Evolutionary conservation across 208 protist genomes (phyloP).

Genomic region (Trypanosoma rangeli): DNA sequence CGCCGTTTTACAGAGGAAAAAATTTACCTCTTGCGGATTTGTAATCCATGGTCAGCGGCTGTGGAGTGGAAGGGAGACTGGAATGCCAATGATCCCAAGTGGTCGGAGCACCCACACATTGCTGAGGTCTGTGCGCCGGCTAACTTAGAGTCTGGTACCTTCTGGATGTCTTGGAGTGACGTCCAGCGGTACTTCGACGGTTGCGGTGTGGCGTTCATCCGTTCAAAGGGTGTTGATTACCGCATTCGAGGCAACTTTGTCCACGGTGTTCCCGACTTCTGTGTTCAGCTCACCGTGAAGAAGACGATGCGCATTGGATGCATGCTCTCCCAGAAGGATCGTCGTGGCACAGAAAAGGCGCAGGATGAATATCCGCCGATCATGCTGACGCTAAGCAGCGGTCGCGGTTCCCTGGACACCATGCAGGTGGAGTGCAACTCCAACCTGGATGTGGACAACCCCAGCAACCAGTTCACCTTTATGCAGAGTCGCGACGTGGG

Average conservation of each 20-base stretch:
- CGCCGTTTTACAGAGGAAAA: slow-evolving; percentile 9
- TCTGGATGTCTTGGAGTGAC: slow-evolving; percentile 70
- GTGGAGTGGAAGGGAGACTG: slow-evolving; percentile 37
- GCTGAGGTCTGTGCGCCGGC: slow-evolving; percentile 12
- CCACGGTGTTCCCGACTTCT: slow-evolving; percentile 38
- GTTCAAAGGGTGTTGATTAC: slow-evolving; percentile 41
- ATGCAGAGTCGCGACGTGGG: slow-evolving; percentile 40
- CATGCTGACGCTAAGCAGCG: slow-evolving; percentile 29
- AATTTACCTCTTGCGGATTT: slow-evolving; percentile 24
- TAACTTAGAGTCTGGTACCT: slow-evolving; percentile 34
- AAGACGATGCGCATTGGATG: slow-evolving; percentile 28
- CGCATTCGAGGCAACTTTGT: slow-evolving; percentile 47
- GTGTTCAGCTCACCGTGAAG: slow-evolving; percentile 38
- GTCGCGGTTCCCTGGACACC: neutral
- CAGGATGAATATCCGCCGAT: slow-evolving; percentile 31
- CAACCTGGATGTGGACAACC: slow-evolving; percentile 38
- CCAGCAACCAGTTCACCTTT: slow-evolving; percentile 45
- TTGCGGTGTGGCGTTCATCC: slow-evolving; percentile 63
- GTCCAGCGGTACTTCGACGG: slow-evolving; percentile 57
- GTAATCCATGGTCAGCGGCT: slow-evolving; percentile 26
- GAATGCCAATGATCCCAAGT: slow-evolving; percentile 15
- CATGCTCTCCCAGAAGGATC: slow-evolving; percentile 34
- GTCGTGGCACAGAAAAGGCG: neutral
- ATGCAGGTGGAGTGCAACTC: slow-evolving; percentile 27
- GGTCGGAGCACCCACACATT: slow-evolving; percentile 29